Percentiles rank a stretch among this genome's conserved stretches.
phyloP scores from a whole-genome alignment of 2,329 filamentous ascomycete genomes.

The Colletotrichum brevisporum region DNA sequence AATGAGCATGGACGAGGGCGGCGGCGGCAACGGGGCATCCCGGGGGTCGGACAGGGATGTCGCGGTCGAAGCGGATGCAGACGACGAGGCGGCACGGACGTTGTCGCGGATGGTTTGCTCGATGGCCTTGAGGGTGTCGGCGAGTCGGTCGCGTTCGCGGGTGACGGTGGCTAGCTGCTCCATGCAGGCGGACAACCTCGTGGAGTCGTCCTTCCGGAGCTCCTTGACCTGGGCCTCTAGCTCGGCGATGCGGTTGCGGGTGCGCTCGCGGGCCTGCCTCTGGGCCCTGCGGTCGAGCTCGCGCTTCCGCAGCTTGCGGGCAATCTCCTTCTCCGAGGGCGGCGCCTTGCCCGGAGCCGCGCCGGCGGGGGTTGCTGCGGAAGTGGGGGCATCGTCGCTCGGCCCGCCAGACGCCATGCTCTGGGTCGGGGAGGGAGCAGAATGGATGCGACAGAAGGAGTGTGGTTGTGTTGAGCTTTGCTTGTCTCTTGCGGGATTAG shows the following conservation, averaged over 20 bases:
- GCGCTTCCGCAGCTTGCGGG: slow-evolving; percentile 47
- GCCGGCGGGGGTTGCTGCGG: slow-evolving; percentile 11
- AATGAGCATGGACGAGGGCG: not conserved
- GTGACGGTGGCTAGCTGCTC: slow-evolving; percentile 46
- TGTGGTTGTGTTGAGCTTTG: not conserved
- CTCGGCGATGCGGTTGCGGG: slow-evolving; percentile 49
- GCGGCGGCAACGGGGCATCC: not conserved
- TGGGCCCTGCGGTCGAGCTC: slow-evolving; percentile 51
- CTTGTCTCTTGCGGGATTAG: too few species aligned
- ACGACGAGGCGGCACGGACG: slow-evolving; percentile 25
- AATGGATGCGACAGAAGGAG: not conserved
- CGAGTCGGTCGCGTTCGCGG: slow-evolving; percentile 43
- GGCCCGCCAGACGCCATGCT: slow-evolving; percentile 21
- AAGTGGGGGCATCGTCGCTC: slow-evolving; percentile 15
- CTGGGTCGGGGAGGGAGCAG: not conserved
- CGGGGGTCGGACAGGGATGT: slow-evolving; percentile 16
- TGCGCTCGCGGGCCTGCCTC: slow-evolving; percentile 49
- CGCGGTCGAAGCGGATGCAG: not conserved
- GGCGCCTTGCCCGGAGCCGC: slow-evolving; percentile 20
- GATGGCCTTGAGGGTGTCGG: slow-evolving; percentile 38
- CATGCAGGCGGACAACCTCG: slow-evolving; percentile 45
- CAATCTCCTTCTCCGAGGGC: slow-evolving; percentile 38
- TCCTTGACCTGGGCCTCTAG: slow-evolving; percentile 49
- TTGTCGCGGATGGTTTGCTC: slow-evolving; percentile 38
- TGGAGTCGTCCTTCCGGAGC: slow-evolving; percentile 45